phyloP scores from a whole-genome alignment of 1,284 basidiomycete species.

The Pseudozyma sp. region DNA sequence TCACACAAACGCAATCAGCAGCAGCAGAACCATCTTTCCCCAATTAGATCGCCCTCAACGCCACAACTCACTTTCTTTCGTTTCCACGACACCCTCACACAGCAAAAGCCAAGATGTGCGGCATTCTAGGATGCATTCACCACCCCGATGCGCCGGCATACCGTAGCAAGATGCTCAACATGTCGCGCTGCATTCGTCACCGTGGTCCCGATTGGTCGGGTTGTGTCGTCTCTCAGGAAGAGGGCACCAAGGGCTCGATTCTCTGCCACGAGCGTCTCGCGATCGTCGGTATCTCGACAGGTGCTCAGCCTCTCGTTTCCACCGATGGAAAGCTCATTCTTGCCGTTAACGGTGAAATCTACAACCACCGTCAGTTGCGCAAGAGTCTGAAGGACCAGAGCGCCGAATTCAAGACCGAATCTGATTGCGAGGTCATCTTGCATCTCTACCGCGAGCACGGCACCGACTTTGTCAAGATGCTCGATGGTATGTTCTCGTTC shows the following conservation, averaged over 20 bases:
- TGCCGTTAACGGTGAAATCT: constrained; percentile 98
- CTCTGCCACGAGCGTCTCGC: constrained; percentile 76
- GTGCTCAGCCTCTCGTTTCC: constrained; percentile 93
- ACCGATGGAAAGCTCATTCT: constrained; percentile 87
- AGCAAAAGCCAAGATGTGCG: constrained; percentile 55
- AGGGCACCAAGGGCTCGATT: constrained; percentile 60
- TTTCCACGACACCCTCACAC: not conserved
- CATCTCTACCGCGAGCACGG: constrained; percentile 70
- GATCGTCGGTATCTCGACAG: constrained; percentile 97
- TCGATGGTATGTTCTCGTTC: constrained; percentile 99
- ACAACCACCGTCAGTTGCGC: constrained; percentile 91
- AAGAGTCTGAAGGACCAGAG: constrained; percentile 74
- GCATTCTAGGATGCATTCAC: constrained; percentile 67
- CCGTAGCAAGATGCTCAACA: constrained; percentile 65
- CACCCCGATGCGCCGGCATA: constrained; percentile 66
- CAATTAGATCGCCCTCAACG: not conserved
- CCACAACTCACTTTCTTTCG: not conserved
- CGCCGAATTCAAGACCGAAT: constrained; percentile 94
- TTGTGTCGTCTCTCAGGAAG: constrained; percentile 63
- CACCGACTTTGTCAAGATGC: constrained; percentile 70
- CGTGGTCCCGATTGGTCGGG: constrained; percentile 69
- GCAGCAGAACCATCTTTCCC: too few relatives aligned
- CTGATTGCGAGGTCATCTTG: constrained; percentile 97
- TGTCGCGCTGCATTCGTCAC: constrained; percentile 68
- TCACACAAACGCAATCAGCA: too few relatives aligned